Base-by-base conservation (phyloP, 495 filamentous ascomycete species). In the Aspergillus bertholletiae region DNA sequence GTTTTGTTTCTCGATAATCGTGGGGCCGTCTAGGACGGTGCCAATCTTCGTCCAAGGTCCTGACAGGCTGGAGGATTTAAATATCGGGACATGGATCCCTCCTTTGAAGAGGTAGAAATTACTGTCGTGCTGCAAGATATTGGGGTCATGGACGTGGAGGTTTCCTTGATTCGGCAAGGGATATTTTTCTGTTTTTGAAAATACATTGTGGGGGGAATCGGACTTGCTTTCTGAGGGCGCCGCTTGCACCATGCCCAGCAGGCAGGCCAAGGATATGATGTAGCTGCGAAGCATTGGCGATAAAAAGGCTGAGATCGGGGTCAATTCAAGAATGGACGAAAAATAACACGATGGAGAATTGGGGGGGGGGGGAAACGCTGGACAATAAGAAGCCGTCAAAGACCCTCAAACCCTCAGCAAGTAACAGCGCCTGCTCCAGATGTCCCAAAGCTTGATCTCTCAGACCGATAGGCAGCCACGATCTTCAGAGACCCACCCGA, bases 31-130 rank as follows among this genome's bases (percentile, higher is more conserved):
- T 0, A 78, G 45, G 0, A 78, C 71, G 13, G 68, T 75, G 20
- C 77, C 73, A 17, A 75, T 58, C 8, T 62, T 50, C 13, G 59
- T 60, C 75, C 73, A 79, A 0, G 75, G 75, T 0, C 76, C 77
- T 22, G 58, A 63, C 17, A 77, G 65, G 21, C 62, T 64, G 20
- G 62, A 15, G 2, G 74, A 59, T 35, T 69, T 71, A 54, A 61
- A 62, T n/a, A 71, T 61, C 7, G 64, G 63, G 21, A 76, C 44
- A 18, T 67, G 51, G 2, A 59, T 24, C 0, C 61, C 72, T 7
- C 71, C 72, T 44, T 69, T 68, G 65, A 75, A 76, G 28, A 74
- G 64, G 53, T 76, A 77, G 53, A 70, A 75, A 24, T 57, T 26
- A 37, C 60, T 54, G 30, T 75, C 46, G 51, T 68, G 56, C 7